These are phyloP conservation scores for Psidium guajava DNA, from an alignment of 345 rosid species.

Conservation along the genomic window DNA sequence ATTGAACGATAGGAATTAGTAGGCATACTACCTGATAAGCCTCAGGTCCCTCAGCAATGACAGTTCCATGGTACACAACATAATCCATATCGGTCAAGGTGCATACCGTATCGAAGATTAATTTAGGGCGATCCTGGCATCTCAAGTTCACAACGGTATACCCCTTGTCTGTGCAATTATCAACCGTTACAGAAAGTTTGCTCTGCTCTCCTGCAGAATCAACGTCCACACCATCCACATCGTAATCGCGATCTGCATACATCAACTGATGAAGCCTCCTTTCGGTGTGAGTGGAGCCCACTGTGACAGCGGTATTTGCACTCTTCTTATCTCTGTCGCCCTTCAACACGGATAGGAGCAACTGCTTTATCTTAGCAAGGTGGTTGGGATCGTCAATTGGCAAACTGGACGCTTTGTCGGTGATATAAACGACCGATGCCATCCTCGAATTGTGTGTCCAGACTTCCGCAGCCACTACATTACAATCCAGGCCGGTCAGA, in stretches of 20 bases:
- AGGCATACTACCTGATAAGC: slow-evolving; percentile 53
- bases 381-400: slow-evolving; percentile 43
- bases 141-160: slow-evolving; percentile 64
- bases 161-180: slow-evolving; percentile 49
- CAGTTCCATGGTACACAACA: slow-evolving; percentile 60
- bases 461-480: slow-evolving; percentile 67
- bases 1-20: neutral
- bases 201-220: slow-evolving; percentile 25
- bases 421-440: slow-evolving; percentile 71
- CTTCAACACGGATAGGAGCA: slow-evolving; percentile 53
- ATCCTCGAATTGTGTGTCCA: slow-evolving; percentile 87
- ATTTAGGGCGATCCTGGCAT: slow-evolving; percentile 66
- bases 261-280: slow-evolving; percentile 81
- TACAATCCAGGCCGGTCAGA: slow-evolving; percentile 60
- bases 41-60: slow-evolving; percentile 67
- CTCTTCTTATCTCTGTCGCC: slow-evolving; percentile 52
- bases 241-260: slow-evolving; percentile 81
- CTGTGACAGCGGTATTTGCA: slow-evolving; percentile 60
- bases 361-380: slow-evolving; percentile 49
- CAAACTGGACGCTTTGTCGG: slow-evolving; percentile 38
- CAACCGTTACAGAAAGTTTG: slow-evolving; percentile 49
- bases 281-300: slow-evolving; percentile 60
- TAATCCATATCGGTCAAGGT: slow-evolving; percentile 81
- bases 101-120: slow-evolving; percentile 68
- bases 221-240: slow-evolving; percentile 14